A percentile compares a stretch with the other conserved stretches of the same genome.
These are phyloP conservation scores for Barnettozyma sp. DNA, from an alignment of 805 yeast genomes.

Conservation along the genomic window DNA sequence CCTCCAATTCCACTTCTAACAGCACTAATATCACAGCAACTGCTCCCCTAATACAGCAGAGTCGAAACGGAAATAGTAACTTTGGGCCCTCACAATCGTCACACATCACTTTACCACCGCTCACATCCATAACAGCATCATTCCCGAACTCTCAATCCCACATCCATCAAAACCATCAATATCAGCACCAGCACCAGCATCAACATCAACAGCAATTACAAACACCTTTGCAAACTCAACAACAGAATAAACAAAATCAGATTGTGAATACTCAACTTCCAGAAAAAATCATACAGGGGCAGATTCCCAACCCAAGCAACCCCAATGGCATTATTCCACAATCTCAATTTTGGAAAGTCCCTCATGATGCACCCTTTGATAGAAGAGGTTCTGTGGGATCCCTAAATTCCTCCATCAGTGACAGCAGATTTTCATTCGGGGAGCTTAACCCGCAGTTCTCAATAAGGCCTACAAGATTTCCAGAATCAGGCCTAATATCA, in stretches of 20 bases:
- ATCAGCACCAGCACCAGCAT: constrained; percentile 5
- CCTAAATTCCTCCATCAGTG: constrained; percentile 17
- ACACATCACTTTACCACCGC: constrained; percentile 10
- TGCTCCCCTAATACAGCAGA: too few species aligned
- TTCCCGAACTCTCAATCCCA: constrained; percentile 2
- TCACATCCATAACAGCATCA: constrained; percentile 9
- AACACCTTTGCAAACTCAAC: constrained; percentile 1
- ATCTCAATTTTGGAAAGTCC: constrained; percentile 26
- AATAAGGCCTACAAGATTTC: constrained; percentile 10
- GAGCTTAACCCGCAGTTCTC: constrained; percentile 6
- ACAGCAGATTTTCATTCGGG: constrained; percentile 11
- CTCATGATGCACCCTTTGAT: constrained; percentile 24
- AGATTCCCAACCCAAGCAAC: constrained; percentile 2
- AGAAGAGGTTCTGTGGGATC: constrained; percentile 25
- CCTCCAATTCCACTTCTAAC: background rate
- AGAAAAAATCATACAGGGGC: constrained; percentile 1
- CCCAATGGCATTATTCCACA: constrained; percentile 15
- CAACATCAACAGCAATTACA: constrained; percentile 9
- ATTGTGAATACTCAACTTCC: constrained; percentile 8
- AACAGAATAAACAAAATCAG: constrained; percentile 6
- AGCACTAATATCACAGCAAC: background rate
- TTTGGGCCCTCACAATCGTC: constrained; percentile 2
- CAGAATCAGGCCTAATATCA: constrained; percentile 21
- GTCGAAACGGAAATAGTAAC: constrained; percentile 5
- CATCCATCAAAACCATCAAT: constrained; percentile 2